phyloP scores from a whole-genome alignment of 768 basidiomycete genomes.

The Lactifluus hygrophoroides region DNA sequence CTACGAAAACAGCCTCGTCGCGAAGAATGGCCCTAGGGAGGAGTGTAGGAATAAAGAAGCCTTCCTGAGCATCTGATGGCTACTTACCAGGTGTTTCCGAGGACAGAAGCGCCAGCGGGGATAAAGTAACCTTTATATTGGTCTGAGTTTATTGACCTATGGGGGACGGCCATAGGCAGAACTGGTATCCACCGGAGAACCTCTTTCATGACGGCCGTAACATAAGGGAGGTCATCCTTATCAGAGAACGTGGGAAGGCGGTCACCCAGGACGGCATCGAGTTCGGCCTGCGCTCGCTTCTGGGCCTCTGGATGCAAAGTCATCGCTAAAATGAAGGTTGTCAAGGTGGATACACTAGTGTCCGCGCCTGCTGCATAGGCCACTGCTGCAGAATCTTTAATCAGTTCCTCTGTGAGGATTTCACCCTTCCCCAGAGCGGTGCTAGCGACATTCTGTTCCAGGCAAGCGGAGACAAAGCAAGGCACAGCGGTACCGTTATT shows the following conservation, averaged over 20 bases:
- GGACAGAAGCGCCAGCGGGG: conserved; percentile 23
- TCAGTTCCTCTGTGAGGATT: conserved; percentile 14
- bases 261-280: conserved; percentile 22
- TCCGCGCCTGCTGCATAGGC: conserved; percentile 18
- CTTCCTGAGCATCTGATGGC: background rate
- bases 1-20: conserved; percentile 16
- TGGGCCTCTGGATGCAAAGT: conserved; percentile 22
- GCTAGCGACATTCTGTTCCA: conserved; percentile 12
- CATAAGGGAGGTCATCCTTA: conserved; percentile 16
- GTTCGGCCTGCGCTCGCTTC: conserved; percentile 22
- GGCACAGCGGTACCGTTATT: conserved; percentile 10
- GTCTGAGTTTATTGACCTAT: conserved; percentile 20
- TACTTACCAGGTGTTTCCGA: conserved; percentile 18
- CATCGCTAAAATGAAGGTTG: conserved; percentile 23
- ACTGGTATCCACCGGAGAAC: conserved; percentile 22
- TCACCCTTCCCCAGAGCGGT: conserved; percentile 10
- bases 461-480: conserved; percentile 16
- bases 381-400: conserved; percentile 18
- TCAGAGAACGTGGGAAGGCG: conserved; percentile 22
- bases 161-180: conserved; percentile 20
- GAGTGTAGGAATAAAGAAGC: background rate
- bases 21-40: conserved; percentile 19
- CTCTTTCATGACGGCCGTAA: conserved; percentile 20
- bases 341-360: conserved; percentile 16
- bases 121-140: conserved; percentile 25